Conservation (phyloP, 1,284 basidiomycete genomes). For the Boletus holoroseus region DNA sequence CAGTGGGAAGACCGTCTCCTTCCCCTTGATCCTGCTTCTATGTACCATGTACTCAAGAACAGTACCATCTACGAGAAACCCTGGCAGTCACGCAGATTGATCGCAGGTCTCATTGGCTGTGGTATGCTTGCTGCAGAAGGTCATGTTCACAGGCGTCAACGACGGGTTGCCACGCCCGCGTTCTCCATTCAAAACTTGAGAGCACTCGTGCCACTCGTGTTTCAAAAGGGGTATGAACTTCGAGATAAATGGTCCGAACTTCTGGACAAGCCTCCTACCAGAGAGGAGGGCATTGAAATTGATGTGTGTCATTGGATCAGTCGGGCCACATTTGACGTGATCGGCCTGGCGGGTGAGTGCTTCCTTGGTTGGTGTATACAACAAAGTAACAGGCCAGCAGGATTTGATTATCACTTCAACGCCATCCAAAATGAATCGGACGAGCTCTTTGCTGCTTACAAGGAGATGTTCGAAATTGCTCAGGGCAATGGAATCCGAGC, state of each 20-base stretch:
- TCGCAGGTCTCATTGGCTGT: conserved; percentile 68
- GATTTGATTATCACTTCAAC: conserved; percentile 75
- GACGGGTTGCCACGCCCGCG: conserved; percentile 68
- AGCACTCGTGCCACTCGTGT: conserved; percentile 63
- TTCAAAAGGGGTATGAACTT: conserved; percentile 60
- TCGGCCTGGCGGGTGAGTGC: conserved; percentile 61
- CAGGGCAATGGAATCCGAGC: conserved; percentile 46
- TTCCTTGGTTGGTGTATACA: background rate
- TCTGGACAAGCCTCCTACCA: conserved; percentile 24
- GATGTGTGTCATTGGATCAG: conserved; percentile 73
- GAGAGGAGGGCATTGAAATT: conserved; percentile 31
- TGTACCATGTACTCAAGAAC: conserved; percentile 65
- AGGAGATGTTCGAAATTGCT: conserved; percentile 73
- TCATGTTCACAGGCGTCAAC: conserved; percentile 64
- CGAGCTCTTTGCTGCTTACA: conserved; percentile 70
- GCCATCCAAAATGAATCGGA: conserved; percentile 71
- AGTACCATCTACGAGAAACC: conserved; percentile 71
- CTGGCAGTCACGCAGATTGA: conserved; percentile 67
- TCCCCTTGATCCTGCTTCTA: conserved; percentile 67
- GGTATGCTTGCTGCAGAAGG: conserved; percentile 77
- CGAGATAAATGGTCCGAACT: conserved; percentile 54
- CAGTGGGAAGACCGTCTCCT: conserved; percentile 75
- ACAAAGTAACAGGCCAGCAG: conserved; percentile 33
- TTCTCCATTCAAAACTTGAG: conserved; percentile 73
- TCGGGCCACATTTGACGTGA: conserved; percentile 75